Evolutionary conservation across 2,329 filamentous ascomycete genomes (phyloP), one percentile per base, ranked within the genome.

Genomic region (Colletotrichum siamense): DNA sequence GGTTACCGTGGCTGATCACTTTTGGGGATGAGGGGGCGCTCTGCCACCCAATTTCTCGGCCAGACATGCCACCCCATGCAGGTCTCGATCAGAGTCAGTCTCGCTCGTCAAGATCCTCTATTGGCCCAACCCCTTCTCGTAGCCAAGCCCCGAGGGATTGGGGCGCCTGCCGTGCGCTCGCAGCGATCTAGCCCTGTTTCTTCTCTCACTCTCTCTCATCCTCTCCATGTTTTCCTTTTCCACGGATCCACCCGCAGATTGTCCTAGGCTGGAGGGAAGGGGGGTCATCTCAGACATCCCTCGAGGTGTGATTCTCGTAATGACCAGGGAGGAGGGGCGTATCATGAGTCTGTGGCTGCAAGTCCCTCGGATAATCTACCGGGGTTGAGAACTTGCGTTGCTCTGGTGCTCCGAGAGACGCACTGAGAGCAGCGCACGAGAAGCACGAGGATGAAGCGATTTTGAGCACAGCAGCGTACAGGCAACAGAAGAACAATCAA

Each of bases 1-100:
- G 73, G 16, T 57, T 24, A 44, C 59, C 24, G 26, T 65, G 39
- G 44, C 65, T 69, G 68, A 18, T 57, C 32, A 64, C 32, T 26
- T 24, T n/a, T 55, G 15, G 63, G 34, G 24, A 32, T 49, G 61
- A 55, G 65, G 24, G 28, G 64, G 64, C 63, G 69, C 57, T 68
- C 69, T 76, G 59, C 70, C 70, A 69, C 64, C 59, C 70, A 73
- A 69, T 73, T 32, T 73, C 64, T 73, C 57, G 73, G 70, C 73
- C 70, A 73, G 70, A 73, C 44, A 76, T 76, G 75, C 61, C 71
- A 75, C 61, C 69, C 65, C 71, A 70, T 77, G 71, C 61, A 75
- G 52, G 67, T 71, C 72, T 77, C 61, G 70, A 69, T 69, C 74
- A 76, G 74, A 73, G 65, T 74, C 74, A 76, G 65, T 73, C 70